Conservation (phyloP, 2,329 filamentous ascomycete genomes). For the Epichloe coenophiala region DNA sequence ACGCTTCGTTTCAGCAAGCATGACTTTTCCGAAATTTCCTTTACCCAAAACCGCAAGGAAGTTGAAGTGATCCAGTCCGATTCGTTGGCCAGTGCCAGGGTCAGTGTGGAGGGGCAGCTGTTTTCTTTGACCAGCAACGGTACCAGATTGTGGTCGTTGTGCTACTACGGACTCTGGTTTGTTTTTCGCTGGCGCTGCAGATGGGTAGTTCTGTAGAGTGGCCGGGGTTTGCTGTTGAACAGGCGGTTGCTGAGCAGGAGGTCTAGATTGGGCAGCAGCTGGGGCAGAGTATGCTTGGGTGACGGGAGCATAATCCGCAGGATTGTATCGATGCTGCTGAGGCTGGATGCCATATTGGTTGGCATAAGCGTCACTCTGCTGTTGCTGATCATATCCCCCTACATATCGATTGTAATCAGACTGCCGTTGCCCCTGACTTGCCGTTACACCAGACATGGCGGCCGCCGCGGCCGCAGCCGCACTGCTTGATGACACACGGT, state of each 20-base stretch:
- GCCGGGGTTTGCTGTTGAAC: slow-evolving; percentile 18
- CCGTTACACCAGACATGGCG: slow-evolving; percentile 38
- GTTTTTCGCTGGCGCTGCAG: slow-evolving; percentile 13
- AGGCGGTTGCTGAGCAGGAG: slow-evolving; percentile 12
- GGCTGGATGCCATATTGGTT: slow-evolving; percentile 19
- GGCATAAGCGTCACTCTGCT: slow-evolving; percentile 23
- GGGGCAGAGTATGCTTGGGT: slow-evolving; percentile 29
- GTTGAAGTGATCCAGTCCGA: slow-evolving; percentile 97
- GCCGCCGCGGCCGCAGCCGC: slow-evolving; percentile 45
- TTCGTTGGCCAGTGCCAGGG: slow-evolving; percentile 64
- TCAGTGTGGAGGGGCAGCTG: slow-evolving; percentile 58
- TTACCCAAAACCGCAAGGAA: slow-evolving; percentile 97
- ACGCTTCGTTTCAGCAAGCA: slow-evolving; percentile 94
- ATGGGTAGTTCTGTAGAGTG: slow-evolving; percentile 25
- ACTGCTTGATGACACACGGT: slow-evolving; percentile 38
- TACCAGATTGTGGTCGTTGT: slow-evolving; percentile 17
- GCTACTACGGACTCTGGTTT: slow-evolving; percentile 26
- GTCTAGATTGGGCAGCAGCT: slow-evolving; percentile 18
- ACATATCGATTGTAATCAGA: slow-evolving; percentile 22
- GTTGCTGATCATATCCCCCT: slow-evolving; percentile 19
- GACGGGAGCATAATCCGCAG: slow-evolving; percentile 58
- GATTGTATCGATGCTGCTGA: slow-evolving; percentile 56
- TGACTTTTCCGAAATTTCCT: slow-evolving; percentile 99
- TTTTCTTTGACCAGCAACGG: slow-evolving; percentile 32
- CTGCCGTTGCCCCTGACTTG: slow-evolving; percentile 20